phyloP scores from a whole-genome alignment of 1,284 basidiomycete genomes.

The Cerrena zonata region DNA sequence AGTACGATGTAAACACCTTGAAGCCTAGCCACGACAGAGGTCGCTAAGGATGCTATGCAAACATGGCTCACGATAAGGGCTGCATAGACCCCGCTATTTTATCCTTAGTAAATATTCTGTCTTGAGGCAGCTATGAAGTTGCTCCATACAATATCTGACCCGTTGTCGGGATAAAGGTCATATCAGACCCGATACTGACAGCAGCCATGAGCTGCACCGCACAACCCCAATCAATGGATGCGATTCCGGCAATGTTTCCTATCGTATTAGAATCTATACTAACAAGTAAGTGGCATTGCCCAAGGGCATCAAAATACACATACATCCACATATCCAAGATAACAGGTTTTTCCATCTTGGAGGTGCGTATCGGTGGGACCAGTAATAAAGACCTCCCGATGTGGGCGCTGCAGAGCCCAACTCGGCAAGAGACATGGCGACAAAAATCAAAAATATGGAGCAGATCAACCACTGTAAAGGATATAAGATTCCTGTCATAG shows the following conservation, averaged over 20 bases:
- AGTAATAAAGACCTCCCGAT: constrained; percentile 76
- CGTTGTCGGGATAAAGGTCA: constrained; percentile 46
- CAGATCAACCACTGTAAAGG: constrained; percentile 43
- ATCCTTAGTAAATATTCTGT: too few relatives aligned
- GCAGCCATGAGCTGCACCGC: constrained; percentile 65
- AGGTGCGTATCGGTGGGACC: constrained; percentile 66
- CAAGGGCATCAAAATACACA: constrained; percentile 15
- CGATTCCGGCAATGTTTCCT: constrained; percentile 58
- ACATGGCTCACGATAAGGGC: constrained; percentile 55
- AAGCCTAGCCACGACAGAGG: constrained; percentile 62
- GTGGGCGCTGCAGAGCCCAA: constrained; percentile 68
- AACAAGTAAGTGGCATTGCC: too few relatives aligned
- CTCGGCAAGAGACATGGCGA: constrained; percentile 66
- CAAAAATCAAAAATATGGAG: constrained; percentile 48
- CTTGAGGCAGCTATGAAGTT: too few relatives aligned
- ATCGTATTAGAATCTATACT: constrained; percentile 69
- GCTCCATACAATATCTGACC: constrained; percentile 58
- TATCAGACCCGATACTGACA: constrained; percentile 50
- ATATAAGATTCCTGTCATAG: neutral
- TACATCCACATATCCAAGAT: constrained; percentile 76
- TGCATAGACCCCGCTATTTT: constrained; percentile 50
- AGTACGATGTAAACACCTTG: constrained; percentile 67
- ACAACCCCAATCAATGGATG: constrained; percentile 74
- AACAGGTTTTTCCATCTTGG: constrained; percentile 60
- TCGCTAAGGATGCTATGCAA: constrained; percentile 61